A percentile compares a stretch with the other conserved stretches of the same genome.
Conservation (phyloP, 192 early-diverging fungal species). For the Glomus cerebriforme region DNA sequence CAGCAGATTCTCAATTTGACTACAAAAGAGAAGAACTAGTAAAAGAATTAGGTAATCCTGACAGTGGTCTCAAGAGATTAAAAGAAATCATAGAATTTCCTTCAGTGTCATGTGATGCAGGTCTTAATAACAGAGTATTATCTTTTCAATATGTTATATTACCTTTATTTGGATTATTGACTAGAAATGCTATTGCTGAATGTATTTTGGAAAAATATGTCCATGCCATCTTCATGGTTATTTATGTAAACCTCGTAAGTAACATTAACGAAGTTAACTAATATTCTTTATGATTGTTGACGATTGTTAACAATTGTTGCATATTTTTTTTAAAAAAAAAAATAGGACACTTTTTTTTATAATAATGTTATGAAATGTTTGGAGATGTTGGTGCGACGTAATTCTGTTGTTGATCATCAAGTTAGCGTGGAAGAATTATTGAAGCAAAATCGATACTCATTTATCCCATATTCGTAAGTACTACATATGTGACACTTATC, state of each 20-base stretch:
- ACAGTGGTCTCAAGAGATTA: too few relatives aligned
- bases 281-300: too few relatives aligned
- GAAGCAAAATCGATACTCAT: constrained; percentile 1
- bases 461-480: constrained; percentile 15
- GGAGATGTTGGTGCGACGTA: constrained; percentile 31
- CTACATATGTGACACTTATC: too few relatives aligned
- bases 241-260: constrained; percentile 36
- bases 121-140: neutral
- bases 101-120: constrained; percentile 36
- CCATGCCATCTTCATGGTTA: constrained; percentile 36
- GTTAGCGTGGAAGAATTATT: neutral
- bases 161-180: constrained; percentile 34
- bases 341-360: constrained; percentile 35
- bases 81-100: constrained; percentile 33
- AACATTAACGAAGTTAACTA: too few relatives aligned
- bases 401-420: constrained; percentile 29
- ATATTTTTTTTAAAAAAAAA: too few relatives aligned
- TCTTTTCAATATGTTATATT: constrained; percentile 45
- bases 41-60: too few relatives aligned
- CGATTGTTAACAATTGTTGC: too few relatives aligned
- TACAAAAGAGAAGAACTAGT: constrained; percentile 32
- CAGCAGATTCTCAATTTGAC: too few relatives aligned
- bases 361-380: neutral
- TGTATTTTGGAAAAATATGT: constrained; percentile 35
- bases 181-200: constrained; percentile 38